Evolutionary conservation across 2,329 filamentous ascomycete species (phyloP), one percentile per base, ranked within the genome.

Genomic region (Xylariaceae sp.): DNA sequence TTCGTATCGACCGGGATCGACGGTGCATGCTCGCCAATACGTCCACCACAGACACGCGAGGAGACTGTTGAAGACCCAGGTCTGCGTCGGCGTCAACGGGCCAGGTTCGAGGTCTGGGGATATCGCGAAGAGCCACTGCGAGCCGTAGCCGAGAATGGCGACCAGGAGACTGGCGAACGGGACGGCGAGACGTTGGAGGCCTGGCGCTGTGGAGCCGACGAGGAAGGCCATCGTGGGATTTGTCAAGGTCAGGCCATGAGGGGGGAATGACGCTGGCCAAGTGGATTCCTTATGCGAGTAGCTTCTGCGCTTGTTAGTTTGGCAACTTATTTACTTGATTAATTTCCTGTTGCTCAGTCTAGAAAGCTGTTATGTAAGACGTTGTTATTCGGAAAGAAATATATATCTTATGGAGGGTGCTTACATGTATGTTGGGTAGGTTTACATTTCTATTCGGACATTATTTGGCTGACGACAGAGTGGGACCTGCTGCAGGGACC

Each of bases 121-220:
- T 59, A 83, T 75, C 64, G 82, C 73, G 71, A 94, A 90, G 43
- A 94, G 78, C 70, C 80, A 82, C 74, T 94, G 91, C 4, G 90
- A 89, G 45, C 84, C 82, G 76, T 89, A 91, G 59, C 85, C 84
- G 3, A 93, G 81, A 69, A 92, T 90, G 50, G 76, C 69, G 57
- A 93, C 89, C 12, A 94, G 76, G 6, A 79, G 53, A 62, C 85
- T 86, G 40, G 90, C 88, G 56, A 79, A 82, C 12, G 89, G 88
- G n/a, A 92, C 83, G 56, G 88, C 87, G 48, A 92, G 77, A 46
- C 74, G 72, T 67, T 82, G 79, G 58, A 85, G 75, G 6, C 53
- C 54, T 1, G 67, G 69, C 50, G 66, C 64, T 29, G 65, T 56
- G 31, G 64, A 66, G 59, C 70, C 70, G 40, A 71, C 58, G 43